Percentiles rank a stretch among this genome's conserved stretches.
Evolutionary conservation across 2,329 filamentous ascomycete species (phyloP).

Genomic region (Cladophialophora yegresii): DNA sequence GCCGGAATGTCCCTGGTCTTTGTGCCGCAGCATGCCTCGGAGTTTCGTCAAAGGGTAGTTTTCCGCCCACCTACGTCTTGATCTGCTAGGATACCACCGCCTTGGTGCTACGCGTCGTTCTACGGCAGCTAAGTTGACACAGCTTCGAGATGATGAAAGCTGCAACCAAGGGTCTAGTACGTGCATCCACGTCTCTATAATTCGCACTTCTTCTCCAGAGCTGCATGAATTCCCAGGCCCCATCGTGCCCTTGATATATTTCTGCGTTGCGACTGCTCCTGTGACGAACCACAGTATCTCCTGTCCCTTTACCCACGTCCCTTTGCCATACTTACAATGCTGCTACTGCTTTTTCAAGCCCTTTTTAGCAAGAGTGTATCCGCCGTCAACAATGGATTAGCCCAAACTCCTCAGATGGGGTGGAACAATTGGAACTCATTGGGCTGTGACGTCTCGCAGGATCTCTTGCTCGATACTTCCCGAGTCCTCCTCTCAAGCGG

Average conservation of each 20-base stretch:
- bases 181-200: background rate
- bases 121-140: background rate
- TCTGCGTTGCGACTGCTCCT: background rate
- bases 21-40: background rate
- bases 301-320: background rate
- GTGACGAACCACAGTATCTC: background rate
- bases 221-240: background rate
- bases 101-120: background rate
- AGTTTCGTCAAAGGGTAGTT: background rate
- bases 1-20: background rate
- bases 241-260: background rate
- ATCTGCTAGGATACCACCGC: background rate
- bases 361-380: slow-evolving; percentile 20
- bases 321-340: slow-evolving; percentile 11
- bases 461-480: slow-evolving; percentile 51
- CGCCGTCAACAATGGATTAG: slow-evolving; percentile 47
- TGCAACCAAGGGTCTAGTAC: background rate
- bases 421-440: slow-evolving; percentile 54
- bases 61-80: background rate
- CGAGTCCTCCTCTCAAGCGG: slow-evolving; percentile 47
- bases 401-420: slow-evolving; percentile 49
- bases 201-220: background rate
- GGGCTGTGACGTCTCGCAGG: slow-evolving; percentile 51
- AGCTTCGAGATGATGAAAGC: background rate
- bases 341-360: slow-evolving; percentile 25